phyloP scores from a whole-genome alignment of 352 stramenopile species.

The Pythium aristosporum region DNA sequence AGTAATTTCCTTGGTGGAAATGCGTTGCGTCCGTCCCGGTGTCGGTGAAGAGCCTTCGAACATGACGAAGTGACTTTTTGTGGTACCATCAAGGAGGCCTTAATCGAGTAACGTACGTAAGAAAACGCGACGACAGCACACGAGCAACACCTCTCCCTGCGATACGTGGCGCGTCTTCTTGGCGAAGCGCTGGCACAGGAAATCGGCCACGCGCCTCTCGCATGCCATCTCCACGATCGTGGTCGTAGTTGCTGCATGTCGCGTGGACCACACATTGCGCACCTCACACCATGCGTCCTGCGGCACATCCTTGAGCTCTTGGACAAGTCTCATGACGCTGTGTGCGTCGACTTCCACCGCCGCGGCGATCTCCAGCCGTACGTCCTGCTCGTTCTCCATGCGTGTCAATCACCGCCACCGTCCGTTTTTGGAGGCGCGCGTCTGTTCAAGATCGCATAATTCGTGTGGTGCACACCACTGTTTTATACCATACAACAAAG shows the following conservation, averaged over 20 bases:
- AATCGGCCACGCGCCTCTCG: constrained; percentile 44
- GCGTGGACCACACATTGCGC: constrained; percentile 27
- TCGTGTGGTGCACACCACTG: constrained; percentile 8
- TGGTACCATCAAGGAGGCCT: neutral
- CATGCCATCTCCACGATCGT: constrained; percentile 41
- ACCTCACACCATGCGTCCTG: constrained; percentile 54
- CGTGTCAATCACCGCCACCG: neutral
- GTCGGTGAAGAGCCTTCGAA: neutral
- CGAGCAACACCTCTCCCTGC: constrained; percentile 49
- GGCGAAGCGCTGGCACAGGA: constrained; percentile 63
- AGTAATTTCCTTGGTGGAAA: neutral
- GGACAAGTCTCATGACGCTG: constrained; percentile 43
- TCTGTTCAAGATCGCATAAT: constrained; percentile 18
- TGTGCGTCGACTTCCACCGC: constrained; percentile 30
- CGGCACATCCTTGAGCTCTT: constrained; percentile 45
- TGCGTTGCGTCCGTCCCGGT: neutral
- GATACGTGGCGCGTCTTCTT: constrained; percentile 40
- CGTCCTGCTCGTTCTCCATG: constrained; percentile 26
- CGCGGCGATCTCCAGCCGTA: constrained; percentile 54
- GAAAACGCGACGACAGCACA: constrained; percentile 42
- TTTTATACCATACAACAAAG: constrained; percentile 1
- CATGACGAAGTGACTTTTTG: neutral
- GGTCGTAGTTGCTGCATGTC: neutral
- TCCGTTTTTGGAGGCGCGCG: neutral
- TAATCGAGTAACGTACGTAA: constrained; percentile 17